Evolutionary conservation across 106 monocot species (phyloP).

Genomic region (Acorus calamus): DNA sequence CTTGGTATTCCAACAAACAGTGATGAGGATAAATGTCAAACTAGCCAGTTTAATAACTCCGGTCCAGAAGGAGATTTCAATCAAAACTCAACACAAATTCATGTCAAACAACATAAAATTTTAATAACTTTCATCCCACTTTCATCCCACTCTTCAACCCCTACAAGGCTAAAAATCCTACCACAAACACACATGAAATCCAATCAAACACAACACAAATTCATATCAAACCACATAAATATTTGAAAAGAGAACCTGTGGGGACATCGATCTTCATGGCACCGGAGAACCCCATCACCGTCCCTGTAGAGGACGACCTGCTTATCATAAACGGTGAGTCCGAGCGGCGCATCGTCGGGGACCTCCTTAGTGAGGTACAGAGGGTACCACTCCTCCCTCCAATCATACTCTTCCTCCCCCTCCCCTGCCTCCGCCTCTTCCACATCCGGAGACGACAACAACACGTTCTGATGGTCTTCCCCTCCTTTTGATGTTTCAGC

Average conservation of each 20-base stretch:
- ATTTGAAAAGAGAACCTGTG: conserved; percentile 40
- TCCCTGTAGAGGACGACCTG: conserved; percentile 56
- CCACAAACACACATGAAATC: too few relatives aligned
- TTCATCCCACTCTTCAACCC: too few relatives aligned
- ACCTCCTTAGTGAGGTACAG: conserved; percentile 49
- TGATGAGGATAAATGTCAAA: too few relatives aligned
- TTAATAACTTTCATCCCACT: too few relatives aligned
- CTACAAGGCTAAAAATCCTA: too few relatives aligned
- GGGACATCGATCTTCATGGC: conserved; percentile 74
- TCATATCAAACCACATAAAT: too few relatives aligned
- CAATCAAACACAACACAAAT: too few relatives aligned
- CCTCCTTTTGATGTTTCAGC: background rate
- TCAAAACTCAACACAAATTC: too few relatives aligned
- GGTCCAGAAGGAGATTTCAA: too few relatives aligned
- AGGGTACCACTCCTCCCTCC: conserved; percentile 80
- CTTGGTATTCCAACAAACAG: too few relatives aligned
- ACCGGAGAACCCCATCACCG: conserved; percentile 32
- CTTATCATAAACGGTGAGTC: conserved; percentile 52
- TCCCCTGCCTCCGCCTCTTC: conserved; percentile 4
- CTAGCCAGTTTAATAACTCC: too few relatives aligned
- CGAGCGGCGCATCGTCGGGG: conserved; percentile 54
- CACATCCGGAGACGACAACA: conserved; percentile 22
- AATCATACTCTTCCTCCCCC: conserved; percentile 33
- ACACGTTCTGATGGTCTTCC: conserved; percentile 10
- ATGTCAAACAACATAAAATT: too few relatives aligned